A percentile compares a stretch with the other conserved stretches of the same genome.
These are phyloP conservation scores for Chaetomidium leptoderma DNA, from an alignment of 495 filamentous ascomycete species.

Conservation along the genomic window DNA sequence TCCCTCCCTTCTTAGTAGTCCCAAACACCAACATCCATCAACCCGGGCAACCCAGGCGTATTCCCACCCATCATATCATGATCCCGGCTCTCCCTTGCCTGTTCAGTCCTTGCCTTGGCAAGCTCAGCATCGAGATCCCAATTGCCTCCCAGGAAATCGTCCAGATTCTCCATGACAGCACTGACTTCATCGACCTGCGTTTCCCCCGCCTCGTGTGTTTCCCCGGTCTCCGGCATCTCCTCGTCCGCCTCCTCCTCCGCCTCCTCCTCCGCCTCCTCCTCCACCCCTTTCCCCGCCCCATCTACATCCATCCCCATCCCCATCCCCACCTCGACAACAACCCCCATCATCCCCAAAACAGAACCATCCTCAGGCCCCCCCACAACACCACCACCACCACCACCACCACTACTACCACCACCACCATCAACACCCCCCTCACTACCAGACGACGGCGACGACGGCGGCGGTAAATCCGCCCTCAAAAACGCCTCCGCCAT, in stretches of 20 bases:
- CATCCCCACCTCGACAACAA: not conserved
- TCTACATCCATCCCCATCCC: not conserved
- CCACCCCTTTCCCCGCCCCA: not conserved
- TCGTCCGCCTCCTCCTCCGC: not conserved
- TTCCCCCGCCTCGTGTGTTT: constrained; percentile 16
- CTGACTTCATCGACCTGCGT: constrained; percentile 38
- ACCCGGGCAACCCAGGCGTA: not conserved
- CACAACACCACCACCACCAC: not conserved
- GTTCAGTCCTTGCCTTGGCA: constrained; percentile 23
- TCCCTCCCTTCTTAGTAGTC: no score
- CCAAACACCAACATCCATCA: constrained; percentile 25
- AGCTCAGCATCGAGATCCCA: constrained; percentile 43
- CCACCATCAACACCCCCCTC: not conserved
- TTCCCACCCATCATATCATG: not conserved
- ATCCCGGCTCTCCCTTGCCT: not conserved
- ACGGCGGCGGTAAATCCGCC: no score
- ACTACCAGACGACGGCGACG: not conserved
- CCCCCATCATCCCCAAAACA: not conserved
- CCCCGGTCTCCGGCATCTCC: constrained; percentile 10
- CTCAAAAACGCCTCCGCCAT: constrained; percentile 42
- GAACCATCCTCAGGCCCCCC: not conserved
- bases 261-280: not conserved
- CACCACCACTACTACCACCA: not conserved
- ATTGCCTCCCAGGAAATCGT: constrained; percentile 36
- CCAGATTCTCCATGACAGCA: constrained; percentile 40